Base-by-base conservation (phyloP, 2,329 filamentous ascomycete genomes). In the Curvularia eragrostidis region DNA sequence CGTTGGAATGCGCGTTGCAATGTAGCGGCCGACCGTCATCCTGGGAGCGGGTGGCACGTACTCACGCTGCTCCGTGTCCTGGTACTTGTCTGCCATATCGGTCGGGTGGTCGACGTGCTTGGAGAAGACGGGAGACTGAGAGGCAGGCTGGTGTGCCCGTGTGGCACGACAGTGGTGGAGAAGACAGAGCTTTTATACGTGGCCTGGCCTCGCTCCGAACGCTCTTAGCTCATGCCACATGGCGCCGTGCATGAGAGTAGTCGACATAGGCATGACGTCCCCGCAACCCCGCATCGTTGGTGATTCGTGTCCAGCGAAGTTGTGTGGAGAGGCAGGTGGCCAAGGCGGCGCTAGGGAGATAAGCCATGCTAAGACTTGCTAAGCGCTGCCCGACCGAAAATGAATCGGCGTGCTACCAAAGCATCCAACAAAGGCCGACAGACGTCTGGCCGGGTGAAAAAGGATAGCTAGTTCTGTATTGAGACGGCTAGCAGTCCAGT, bases 1-100 rank as follows among this genome's bases (percentile, higher is more conserved):
- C 0, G 84, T 81, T 0, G 82, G 75, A 18, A 87, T 54, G 18
- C 85, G 80, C 5, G 85, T 86, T 1, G 78, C 77, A 13, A 85
- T 67, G 67, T 87, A 87, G 56, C 76, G 77, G 15, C 78, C 77
- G 1, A 75, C 67, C 28, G 69, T 68, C 63, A 67, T 70, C 13
- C 66, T 58, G 1, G 57, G 42, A 1, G 24, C 38, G 1, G 62
- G 54, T 2, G 51, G 46, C n/a, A 23, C 54, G 21, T 65, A 63
- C 34, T 69, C 66, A 49, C 53, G 62, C 43, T 65, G 66, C 43
- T 64, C 54, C 4, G 52, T 30, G 30, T 54, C 5, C 5, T 58
- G 34, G 42, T 59, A 38, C 48, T 72, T 71, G 47, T 64, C 47
- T 15, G 65, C 61, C 66, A 71, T 73, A 28, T 9, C 61, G 54